These are phyloP conservation scores for Claviceps sp. DNA, from an alignment of 2,329 filamentous ascomycete genomes.

Conservation along the genomic window DNA sequence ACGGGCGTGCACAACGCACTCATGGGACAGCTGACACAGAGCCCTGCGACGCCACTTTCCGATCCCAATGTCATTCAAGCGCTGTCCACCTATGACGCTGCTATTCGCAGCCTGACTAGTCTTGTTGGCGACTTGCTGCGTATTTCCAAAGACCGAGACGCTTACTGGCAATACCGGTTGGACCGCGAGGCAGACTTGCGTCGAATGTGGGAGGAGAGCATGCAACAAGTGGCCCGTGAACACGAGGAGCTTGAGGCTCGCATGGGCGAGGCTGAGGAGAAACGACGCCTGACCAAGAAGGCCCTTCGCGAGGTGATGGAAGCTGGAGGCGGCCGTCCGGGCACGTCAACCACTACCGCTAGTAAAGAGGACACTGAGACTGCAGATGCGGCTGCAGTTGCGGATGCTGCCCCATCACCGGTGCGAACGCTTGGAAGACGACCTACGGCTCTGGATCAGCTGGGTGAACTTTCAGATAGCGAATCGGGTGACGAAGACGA, in stretches of 20 bases:
- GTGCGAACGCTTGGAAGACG: conserved; percentile 34
- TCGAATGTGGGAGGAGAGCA: conserved; percentile 97
- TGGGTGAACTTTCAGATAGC: conserved; percentile 65
- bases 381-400: conserved; percentile 18
- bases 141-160: conserved; percentile 86
- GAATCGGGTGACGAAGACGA: conserved; percentile 78
- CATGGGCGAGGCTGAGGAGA: conserved; percentile 80
- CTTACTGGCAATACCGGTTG: conserved; percentile 91
- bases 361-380: conserved; percentile 18
- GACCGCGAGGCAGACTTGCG: conserved; percentile 85
- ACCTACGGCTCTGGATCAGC: conserved; percentile 54
- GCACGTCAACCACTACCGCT: conserved; percentile 16
- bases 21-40: conserved; percentile 50
- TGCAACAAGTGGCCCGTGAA: conserved; percentile 90
- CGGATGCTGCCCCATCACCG: conserved; percentile 19
- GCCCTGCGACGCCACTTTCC: conserved; percentile 58
- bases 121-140: conserved; percentile 77
- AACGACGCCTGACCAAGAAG: conserved; percentile 77
- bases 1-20: conserved; percentile 75
- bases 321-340: conserved; percentile 22
- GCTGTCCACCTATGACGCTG: conserved; percentile 73
- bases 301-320: conserved; percentile 78
- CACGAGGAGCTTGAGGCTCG: conserved; percentile 82
- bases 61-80: conserved; percentile 67
- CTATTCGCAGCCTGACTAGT: conserved; percentile 74